Evolutionary conservation across 768 basidiomycete species (phyloP).

Genomic region (Suillus luteus): DNA sequence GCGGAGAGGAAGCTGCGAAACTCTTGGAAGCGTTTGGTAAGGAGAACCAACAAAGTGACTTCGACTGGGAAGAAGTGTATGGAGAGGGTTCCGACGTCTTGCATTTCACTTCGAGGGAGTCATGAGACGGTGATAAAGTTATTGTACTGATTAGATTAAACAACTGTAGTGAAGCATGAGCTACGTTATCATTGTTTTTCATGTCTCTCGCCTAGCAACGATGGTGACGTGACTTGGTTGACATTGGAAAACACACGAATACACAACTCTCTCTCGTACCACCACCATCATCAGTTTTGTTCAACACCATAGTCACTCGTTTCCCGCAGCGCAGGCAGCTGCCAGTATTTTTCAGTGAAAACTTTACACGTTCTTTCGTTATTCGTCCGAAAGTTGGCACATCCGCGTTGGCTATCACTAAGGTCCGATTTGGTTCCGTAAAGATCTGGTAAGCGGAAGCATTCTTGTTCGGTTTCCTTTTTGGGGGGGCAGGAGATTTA

Average conservation of each 20-base stretch:
- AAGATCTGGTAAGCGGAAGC: constrained; percentile 28
- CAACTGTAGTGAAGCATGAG: not conserved
- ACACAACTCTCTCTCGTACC: constrained; percentile 10
- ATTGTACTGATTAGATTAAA: constrained; percentile 17
- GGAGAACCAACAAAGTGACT: constrained; percentile 70
- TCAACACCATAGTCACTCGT: not conserved
- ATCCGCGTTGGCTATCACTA: constrained; percentile 2
- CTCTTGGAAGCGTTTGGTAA: constrained; percentile 68
- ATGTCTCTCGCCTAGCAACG: constrained; percentile 28
- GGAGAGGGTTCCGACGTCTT: constrained; percentile 72
- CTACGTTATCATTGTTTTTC: constrained; percentile 24
- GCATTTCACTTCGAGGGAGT: constrained; percentile 43
- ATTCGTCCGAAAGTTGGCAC: constrained; percentile 2
- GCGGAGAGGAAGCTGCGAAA: constrained; percentile 46
- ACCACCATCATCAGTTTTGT: constrained; percentile 8
- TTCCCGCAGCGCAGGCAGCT: constrained; percentile 20
- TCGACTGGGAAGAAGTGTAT: constrained; percentile 70
- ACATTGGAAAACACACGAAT: not conserved
- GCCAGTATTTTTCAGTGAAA: constrained; percentile 1
- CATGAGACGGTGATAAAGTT: constrained; percentile 18
- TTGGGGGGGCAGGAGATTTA: constrained; percentile 32
- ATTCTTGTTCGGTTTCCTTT: constrained; percentile 28
- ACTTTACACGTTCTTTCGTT: constrained; percentile 9
- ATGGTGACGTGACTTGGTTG: constrained; percentile 1
- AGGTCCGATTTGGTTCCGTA: constrained; percentile 14